Conservation (phyloP, 768 basidiomycete species). For the Kwoniella dejecticola region DNA sequence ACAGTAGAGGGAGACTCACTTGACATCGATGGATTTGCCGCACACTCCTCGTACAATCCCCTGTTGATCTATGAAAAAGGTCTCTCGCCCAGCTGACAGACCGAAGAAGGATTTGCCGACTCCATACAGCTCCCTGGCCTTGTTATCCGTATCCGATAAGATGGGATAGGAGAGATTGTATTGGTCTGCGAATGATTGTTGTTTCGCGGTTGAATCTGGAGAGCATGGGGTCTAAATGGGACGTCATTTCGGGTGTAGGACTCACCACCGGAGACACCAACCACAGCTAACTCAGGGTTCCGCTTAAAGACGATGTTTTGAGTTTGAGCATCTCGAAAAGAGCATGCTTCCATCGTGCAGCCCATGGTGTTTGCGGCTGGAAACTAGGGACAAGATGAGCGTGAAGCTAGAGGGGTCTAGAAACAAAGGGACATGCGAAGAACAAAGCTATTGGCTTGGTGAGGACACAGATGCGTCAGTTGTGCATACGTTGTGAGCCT, state of each 20-base stretch:
- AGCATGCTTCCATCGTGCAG: conserved; percentile 79
- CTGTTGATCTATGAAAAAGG: conserved; percentile 73
- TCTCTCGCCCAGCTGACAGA: conserved; percentile 65
- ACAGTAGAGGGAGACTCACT: no score
- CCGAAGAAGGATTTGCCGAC: conserved; percentile 73
- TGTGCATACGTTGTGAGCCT: no score
- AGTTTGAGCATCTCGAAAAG: conserved; percentile 75
- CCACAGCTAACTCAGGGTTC: conserved; percentile 63
- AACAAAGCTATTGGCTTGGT: conserved; percentile 70
- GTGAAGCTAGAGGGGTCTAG: neutral
- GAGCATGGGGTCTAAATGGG: neutral
- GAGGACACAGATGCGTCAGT: no score
- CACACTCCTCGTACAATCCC: conserved; percentile 67
- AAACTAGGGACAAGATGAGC: conserved; percentile 26
- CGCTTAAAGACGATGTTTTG: conserved; percentile 66
- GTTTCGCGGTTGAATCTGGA: conserved; percentile 69
- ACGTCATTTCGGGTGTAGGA: conserved; percentile 4
- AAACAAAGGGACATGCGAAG: conserved; percentile 58
- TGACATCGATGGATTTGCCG: conserved; percentile 27
- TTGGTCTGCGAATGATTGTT: conserved; percentile 70
- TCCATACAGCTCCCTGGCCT: conserved; percentile 66
- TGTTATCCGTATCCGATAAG: conserved; percentile 69
- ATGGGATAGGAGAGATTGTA: conserved; percentile 64
- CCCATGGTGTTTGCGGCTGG: conserved; percentile 65
- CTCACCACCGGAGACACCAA: conserved; percentile 68